Base-by-base conservation (phyloP, 2,329 filamentous ascomycete species). In the Grosmannia serpens region DNA sequence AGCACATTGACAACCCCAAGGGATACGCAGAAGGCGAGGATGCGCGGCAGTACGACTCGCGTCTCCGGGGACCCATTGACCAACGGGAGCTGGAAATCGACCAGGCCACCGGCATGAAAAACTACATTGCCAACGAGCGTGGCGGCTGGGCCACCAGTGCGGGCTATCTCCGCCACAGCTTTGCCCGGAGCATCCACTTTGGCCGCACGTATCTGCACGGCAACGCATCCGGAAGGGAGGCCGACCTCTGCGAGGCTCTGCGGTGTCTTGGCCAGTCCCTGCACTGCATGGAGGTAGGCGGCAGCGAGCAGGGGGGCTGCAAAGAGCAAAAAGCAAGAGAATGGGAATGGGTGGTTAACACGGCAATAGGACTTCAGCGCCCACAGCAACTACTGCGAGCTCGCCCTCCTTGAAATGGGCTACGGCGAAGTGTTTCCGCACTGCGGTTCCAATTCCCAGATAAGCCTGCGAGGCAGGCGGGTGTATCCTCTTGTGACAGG, bases 91-190 rank as follows among this genome's bases (percentile, higher is more conserved):
- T 88, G 24, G 84, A 88, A 60, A 81, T 94, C 59, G 89, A 94
- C 66, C 74, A 75, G 38, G 75, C 80, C 7, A 94, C 89, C 1
- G 91, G 91, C n/a, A 96, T 99, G 92, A 99, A 97, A 73, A 97
- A 97, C 70, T 99, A 99, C 71, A 97, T 99, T 64, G 85, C 92
- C 61, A 97, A 96, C 67, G 92, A 97, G 70, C 77, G 74, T 17
- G 89, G 91, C 5, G 81, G 83, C 47, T 96, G 91, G 88, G 89
- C 91, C 1, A 99, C 94, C 24, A 96, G 91, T 62, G 77, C 88
- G 9, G 91, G 88, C 46, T 96, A 92, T 67, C 79, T 96, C 60
- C 84, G 85, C 64, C 89, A 83, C 72, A 91, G 87, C 65, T 77
- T 94, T 62, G 78, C 79, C 17, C 82, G 88, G 60, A 83, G 85